Base-by-base conservation (phyloP, 371 early-diverging fungal species). In the Mortierella sp. region DNA sequence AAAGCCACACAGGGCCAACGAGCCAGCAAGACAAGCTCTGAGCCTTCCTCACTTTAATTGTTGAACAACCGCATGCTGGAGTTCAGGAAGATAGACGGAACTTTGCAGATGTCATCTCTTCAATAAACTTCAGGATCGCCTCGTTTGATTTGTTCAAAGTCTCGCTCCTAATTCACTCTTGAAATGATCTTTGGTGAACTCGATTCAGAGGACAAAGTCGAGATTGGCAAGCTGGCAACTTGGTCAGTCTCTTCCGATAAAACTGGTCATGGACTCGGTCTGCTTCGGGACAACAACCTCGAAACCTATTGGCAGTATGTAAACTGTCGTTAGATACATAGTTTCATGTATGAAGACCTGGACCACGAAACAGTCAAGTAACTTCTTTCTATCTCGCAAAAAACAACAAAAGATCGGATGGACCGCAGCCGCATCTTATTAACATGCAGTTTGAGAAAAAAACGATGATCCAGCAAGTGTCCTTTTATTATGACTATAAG, bases 251-350 rank as follows among this genome's bases (percentile, higher is more conserved):
- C 96, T 14, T 88, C 94, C 1, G 89, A 84, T 77, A 93, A 94
- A 68, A 84, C 86, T 5, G 91, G 90, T 45, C 91, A 88, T 79
- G 94, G 94, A 0, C 86, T 92, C 5, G 85, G 88, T 9, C 84
- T 91, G 43, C 86, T 97, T 24, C 87, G 89, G 28, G 94, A 96
- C 83, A 87, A 87, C 49, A 87, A 88, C 68, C 78, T 90, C 20
- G 90, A 92, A 51, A 94, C 95, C 0, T 97, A 90, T 77, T 97
- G 97, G 97, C 96, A 96, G 92, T 94, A 84, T 75, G 84, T 52
- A 12, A 14, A 14, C 55, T 28, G 24, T 55, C 28, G 55, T 12
- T 35, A 28, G 30, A 61, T 5, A 5, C 20, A 12, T 55, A 14
- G 18, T 28, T 55, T 14, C 30, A 28, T 24, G 12, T 12, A 55